phyloP scores from a whole-genome alignment of 805 yeast genomes.

The Barnettozyma sp. region DNA sequence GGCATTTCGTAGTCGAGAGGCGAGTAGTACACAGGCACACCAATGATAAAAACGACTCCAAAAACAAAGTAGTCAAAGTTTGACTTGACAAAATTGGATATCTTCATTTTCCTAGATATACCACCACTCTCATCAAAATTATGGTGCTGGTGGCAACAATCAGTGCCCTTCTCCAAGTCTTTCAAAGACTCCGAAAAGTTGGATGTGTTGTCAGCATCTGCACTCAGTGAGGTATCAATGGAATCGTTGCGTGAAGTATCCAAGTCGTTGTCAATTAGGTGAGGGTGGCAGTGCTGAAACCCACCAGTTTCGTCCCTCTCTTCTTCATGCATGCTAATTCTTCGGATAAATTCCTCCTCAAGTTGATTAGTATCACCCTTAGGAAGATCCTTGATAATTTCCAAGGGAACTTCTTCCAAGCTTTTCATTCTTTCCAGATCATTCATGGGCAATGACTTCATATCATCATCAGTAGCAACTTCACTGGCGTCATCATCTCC shows the following conservation, averaged over 20 bases:
- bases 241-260: too few species aligned
- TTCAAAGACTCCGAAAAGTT: too few species aligned
- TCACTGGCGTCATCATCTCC: conserved; percentile 24
- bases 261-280: conserved; percentile 1
- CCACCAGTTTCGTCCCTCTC: conserved; percentile 7
- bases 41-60: conserved; percentile 39
- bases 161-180: too few species aligned
- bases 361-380: conserved; percentile 23
- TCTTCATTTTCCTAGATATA: conserved; percentile 7
- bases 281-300: too few species aligned
- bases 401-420: conserved; percentile 13
- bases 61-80: conserved; percentile 54
- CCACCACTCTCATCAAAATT: neutral
- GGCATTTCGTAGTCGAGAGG: conserved; percentile 47
- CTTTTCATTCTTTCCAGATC: conserved; percentile 8
- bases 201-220: too few species aligned
- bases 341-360: conserved; percentile 16
- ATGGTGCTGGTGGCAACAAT: too few species aligned
- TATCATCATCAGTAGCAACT: conserved; percentile 1
- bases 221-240: too few species aligned
- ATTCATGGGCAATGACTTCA: neutral
- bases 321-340: conserved; percentile 9
- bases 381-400: conserved; percentile 18
- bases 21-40: conserved; percentile 55
- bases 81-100: conserved; percentile 33